phyloP scores from a whole-genome alignment of 2,329 filamentous ascomycete genomes.

The Colletotrichum sp. region DNA sequence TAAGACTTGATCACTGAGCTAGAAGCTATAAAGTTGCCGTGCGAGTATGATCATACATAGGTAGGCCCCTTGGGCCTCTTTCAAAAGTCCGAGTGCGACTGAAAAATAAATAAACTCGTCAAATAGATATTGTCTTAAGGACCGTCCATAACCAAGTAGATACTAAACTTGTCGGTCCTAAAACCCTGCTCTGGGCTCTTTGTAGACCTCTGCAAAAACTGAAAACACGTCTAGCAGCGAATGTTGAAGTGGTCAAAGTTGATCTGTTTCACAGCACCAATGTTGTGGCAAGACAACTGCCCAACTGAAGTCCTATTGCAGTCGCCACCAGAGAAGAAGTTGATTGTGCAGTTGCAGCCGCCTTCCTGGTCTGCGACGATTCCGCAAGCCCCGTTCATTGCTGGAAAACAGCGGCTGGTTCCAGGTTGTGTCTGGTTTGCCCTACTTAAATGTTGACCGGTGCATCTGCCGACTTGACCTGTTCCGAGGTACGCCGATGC shows the following conservation, averaged over 20 bases:
- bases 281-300: not conserved
- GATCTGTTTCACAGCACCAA: not conserved
- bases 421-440: not conserved
- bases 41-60: not conserved
- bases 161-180: not conserved
- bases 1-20: not conserved
- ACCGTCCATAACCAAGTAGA: not conserved
- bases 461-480: not conserved
- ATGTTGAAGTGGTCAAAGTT: slow-evolving; percentile 19
- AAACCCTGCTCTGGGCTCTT: not conserved
- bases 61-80: not conserved
- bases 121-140: fast-evolving
- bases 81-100: too few relatives aligned
- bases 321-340: slow-evolving; percentile 5
- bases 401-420: slow-evolving; percentile 3
- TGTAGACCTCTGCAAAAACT: not conserved
- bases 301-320: slow-evolving; percentile 6
- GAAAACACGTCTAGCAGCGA: not conserved
- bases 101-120: too few relatives aligned
- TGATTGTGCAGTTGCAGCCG: not conserved
- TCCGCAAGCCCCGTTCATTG: slow-evolving; percentile 1
- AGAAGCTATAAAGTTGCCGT: not conserved
- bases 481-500: slow-evolving; percentile 4
- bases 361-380: not conserved
- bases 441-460: not conserved